phyloP scores from a whole-genome alignment of 2,329 filamentous ascomycete genomes.

The Knufia petricola region DNA sequence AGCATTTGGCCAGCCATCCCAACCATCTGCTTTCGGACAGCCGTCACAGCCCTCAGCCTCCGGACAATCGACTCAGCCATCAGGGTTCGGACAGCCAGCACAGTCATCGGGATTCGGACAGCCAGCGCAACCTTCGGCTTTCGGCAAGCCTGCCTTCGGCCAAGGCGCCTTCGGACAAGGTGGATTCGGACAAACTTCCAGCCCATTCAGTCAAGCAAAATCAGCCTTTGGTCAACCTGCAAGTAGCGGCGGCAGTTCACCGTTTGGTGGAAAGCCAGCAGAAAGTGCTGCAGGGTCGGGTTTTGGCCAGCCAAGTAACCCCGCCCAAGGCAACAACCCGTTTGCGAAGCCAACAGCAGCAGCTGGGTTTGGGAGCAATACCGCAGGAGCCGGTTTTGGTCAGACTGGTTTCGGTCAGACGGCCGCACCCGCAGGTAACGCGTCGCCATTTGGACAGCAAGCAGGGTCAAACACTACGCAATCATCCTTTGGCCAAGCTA shows the following conservation, averaged over 20 bases:
- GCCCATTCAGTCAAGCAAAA: constrained; percentile 10
- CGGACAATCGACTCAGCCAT: constrained; percentile 19
- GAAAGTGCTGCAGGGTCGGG: constrained; percentile 6
- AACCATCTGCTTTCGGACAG: constrained; percentile 15
- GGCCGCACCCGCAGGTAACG: constrained; percentile 8
- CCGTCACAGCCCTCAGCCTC: constrained; percentile 24
- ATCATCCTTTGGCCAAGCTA: constrained; percentile 5
- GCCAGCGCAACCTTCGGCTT: constrained; percentile 6
- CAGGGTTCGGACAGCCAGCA: constrained; percentile 24
- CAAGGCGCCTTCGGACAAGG: constrained; percentile 28
- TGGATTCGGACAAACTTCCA: constrained; percentile 4
- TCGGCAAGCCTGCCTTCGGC: constrained; percentile 20
- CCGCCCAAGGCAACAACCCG: neutral
- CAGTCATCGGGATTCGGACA: constrained; percentile 24
- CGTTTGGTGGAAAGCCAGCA: neutral
- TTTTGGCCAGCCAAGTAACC: constrained; percentile 9
- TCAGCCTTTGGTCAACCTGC: constrained; percentile 14
- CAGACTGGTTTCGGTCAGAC: constrained; percentile 18
- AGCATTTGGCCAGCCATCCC: constrained; percentile 7
- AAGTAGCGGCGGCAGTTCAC: neutral
- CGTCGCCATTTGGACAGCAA: constrained; percentile 9
- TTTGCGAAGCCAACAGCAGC: constrained; percentile 12
- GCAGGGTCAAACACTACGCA: neutral
- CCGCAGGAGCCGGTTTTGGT: constrained; percentile 11
- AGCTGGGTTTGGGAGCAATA: constrained; percentile 8